A percentile compares a stretch with the other conserved stretches of the same genome.
Conservation (phyloP, 306 rosid species). For the barrel medic (Medicago truncatula) region MtrunA17r5.0-ANR NC_053049.1:45822501-45823000, state of each 20-base stretch:
- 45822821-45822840: slow-evolving; percentile 67
- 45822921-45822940: slow-evolving; percentile 31
- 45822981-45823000: slow-evolving; percentile 59
- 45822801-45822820: slow-evolving; percentile 69
- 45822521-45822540: background rate
- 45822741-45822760: slow-evolving; percentile 35
- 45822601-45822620: slow-evolving; percentile 1
- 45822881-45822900: slow-evolving; percentile 84
- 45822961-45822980: slow-evolving; percentile 17
- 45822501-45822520: background rate
- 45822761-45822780: slow-evolving; percentile 40
- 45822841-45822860: slow-evolving; percentile 68
- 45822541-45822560: slow-evolving; percentile 25
- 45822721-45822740: slow-evolving; percentile 26
- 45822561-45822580: slow-evolving; percentile 23
- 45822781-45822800: slow-evolving; percentile 56
- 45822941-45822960: slow-evolving; percentile 17
- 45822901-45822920: slow-evolving; percentile 74
- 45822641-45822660: slow-evolving; percentile 31
- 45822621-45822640: slow-evolving; percentile 25
- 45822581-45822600: slow-evolving; percentile 23
- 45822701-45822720: slow-evolving; percentile 17
- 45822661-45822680: slow-evolving; percentile 34
- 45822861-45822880: slow-evolving; percentile 85
- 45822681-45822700: slow-evolving; percentile 36